Percentiles rank a stretch among this genome's conserved stretches.
Conservation (phyloP, 768 basidiomycete genomes). For the Sporobolomyces pararoseus region DNA sequence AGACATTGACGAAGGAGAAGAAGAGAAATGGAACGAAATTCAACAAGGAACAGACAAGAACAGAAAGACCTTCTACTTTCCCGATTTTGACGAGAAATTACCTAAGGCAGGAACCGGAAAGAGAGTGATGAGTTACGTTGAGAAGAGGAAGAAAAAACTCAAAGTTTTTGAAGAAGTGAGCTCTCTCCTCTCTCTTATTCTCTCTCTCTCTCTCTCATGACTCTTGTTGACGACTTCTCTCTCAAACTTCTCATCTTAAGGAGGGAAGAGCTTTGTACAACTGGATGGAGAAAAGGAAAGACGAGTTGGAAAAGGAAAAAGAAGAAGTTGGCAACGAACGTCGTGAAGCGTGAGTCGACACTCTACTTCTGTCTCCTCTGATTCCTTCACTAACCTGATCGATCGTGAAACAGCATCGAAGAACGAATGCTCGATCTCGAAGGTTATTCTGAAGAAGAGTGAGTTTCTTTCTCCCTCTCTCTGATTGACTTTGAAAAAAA, state of each 20-base stretch:
- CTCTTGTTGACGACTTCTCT: background rate
- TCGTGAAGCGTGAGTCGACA: background rate
- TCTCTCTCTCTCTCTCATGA: no score
- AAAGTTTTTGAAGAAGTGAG: background rate
- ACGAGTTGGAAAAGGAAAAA: background rate
- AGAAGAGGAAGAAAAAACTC: background rate
- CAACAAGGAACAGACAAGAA: background rate
- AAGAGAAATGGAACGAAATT: background rate
- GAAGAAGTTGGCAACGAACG: background rate
- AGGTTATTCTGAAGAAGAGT: background rate
- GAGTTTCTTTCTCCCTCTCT: background rate
- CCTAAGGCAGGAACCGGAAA: background rate
- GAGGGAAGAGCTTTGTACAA: background rate
- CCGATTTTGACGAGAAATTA: background rate
- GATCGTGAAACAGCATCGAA: background rate
- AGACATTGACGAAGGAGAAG: conserved; percentile 1
- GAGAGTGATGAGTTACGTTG: background rate
- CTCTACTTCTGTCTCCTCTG: background rate
- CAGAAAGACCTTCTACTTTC: background rate
- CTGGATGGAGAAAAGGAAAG: background rate
- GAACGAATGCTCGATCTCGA: background rate
- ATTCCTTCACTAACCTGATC: background rate
- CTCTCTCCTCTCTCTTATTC: no score
- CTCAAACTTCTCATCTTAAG: background rate
- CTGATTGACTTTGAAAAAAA: background rate